Conservation (phyloP, 768 basidiomycete genomes). For the Mrakia hoshinonis region DNA sequence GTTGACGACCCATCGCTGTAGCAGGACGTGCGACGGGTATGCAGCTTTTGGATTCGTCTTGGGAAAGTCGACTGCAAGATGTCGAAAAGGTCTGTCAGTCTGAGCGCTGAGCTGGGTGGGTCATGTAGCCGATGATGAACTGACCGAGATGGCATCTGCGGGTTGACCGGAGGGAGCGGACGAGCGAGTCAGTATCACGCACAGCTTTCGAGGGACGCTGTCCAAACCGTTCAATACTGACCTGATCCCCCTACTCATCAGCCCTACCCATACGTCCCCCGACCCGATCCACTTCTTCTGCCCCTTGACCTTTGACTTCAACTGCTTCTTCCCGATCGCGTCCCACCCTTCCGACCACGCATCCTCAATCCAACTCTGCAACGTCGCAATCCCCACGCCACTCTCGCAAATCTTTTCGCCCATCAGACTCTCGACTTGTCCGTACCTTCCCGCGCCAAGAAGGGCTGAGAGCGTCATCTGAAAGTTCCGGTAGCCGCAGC, state of each 20-base stretch:
- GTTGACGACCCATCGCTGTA: conserved; percentile 25
- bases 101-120: not conserved
- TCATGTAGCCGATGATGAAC: not conserved
- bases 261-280: conserved; percentile 25
- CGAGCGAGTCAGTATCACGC: too few species aligned
- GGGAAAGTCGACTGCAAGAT: conserved; percentile 21
- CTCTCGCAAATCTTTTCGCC: not conserved
- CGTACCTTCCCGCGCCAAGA: not conserved
- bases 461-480: conserved; percentile 24
- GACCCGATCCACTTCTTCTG: conserved; percentile 25
- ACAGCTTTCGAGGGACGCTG: too few species aligned
- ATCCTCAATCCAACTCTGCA: conserved; percentile 26
- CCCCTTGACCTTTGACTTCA: conserved; percentile 14
- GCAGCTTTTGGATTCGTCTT: not conserved
- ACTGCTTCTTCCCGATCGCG: conserved; percentile 11
- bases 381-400: conserved; percentile 9
- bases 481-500: conserved; percentile 26
- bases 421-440: not conserved
- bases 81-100: not conserved
- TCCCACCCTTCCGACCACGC: conserved; percentile 24
- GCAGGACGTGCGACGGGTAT: conserved; percentile 5
- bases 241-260: conserved; percentile 16
- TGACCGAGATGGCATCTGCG: conserved; percentile 1
- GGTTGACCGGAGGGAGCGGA: too few species aligned
- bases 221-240: too few species aligned